Percentiles rank a stretch among this genome's conserved stretches.
These are phyloP conservation scores for Starmerella vitae DNA, from an alignment of 805 yeast genomes.

Conservation along the genomic window DNA sequence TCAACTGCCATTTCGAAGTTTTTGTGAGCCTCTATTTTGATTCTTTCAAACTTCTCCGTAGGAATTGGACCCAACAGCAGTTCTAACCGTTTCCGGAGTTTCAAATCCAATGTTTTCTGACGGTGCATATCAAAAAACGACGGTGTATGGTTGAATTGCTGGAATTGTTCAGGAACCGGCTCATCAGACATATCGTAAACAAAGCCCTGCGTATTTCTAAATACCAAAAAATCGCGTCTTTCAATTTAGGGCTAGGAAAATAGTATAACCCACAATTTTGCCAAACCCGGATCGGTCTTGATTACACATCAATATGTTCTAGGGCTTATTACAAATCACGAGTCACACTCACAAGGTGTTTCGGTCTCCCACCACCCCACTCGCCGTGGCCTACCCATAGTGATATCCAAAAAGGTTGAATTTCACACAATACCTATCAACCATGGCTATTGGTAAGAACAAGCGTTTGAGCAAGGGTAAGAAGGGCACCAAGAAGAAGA, in stretches of 20 bases:
- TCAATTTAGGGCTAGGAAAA: too few species aligned
- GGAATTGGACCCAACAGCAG: slow-evolving; percentile 22
- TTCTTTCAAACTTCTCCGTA: slow-evolving; percentile 12
- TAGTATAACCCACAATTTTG: too few species aligned
- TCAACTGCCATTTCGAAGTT: slow-evolving; percentile 24
- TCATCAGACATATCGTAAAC: too few species aligned
- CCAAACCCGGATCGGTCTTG: too few species aligned
- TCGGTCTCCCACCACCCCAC: too few species aligned
- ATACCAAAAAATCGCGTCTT: too few species aligned
- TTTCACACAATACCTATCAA: slow-evolving; percentile 8
- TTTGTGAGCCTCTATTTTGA: slow-evolving; percentile 17
- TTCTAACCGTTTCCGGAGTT: slow-evolving; percentile 18
- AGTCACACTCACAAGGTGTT: too few species aligned
- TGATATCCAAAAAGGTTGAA: background rate
- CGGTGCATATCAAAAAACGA: slow-evolving; percentile 11
- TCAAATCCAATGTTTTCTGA: background rate
- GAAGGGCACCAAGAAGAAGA: slow-evolving; percentile 99
- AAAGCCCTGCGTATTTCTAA: too few species aligned
- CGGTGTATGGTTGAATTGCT: slow-evolving; percentile 4
- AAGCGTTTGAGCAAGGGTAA: slow-evolving; percentile 74
- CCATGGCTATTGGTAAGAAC: slow-evolving; percentile 77
- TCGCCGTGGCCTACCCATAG: background rate
- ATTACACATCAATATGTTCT: too few species aligned
- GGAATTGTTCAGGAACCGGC: slow-evolving; percentile 2
- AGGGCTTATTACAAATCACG: too few species aligned